Percentiles rank a stretch among this genome's conserved stretches.
Evolutionary conservation across 768 basidiomycete species (phyloP).

Genomic region (Pulveroboletus sp.): DNA sequence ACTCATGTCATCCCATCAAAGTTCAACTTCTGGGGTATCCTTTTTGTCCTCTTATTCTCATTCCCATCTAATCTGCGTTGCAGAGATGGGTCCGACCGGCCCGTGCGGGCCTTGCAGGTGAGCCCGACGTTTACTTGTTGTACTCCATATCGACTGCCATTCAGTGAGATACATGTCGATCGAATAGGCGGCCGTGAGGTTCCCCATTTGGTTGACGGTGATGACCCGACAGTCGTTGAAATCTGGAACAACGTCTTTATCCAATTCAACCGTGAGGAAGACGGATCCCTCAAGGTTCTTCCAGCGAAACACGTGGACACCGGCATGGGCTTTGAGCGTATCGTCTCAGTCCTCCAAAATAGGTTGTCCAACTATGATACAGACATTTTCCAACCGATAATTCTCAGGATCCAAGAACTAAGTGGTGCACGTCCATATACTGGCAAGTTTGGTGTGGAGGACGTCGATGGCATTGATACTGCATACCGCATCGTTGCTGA

Average conservation of each 20-base stretch:
- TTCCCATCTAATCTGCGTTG: slow-evolving; percentile 4
- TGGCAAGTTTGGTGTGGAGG: slow-evolving; percentile 94
- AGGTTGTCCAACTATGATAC: slow-evolving; percentile 97
- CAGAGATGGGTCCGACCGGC: slow-evolving; percentile 98
- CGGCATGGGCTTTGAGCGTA: slow-evolving; percentile 98
- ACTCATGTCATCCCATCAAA: slow-evolving; percentile 92
- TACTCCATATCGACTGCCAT: slow-evolving; percentile 1
- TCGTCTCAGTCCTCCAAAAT: slow-evolving; percentile 91
- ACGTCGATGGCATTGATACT: slow-evolving; percentile 91
- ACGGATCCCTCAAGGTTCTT: slow-evolving; percentile 71
- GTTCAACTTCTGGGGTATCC: slow-evolving; percentile 96
- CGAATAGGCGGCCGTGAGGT: slow-evolving; percentile 98
- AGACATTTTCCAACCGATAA: slow-evolving; percentile 89
- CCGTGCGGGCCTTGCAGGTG: slow-evolving; percentile 96
- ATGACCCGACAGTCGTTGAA: slow-evolving; percentile 95
- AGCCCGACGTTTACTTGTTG: slow-evolving; percentile 3
- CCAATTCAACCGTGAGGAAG: slow-evolving; percentile 94
- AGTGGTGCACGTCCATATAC: slow-evolving; percentile 84
- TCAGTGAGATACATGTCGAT: slow-evolving; percentile 93
- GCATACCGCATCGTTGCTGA: slow-evolving; percentile 97
- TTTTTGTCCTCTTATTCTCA: slow-evolving; percentile 17
- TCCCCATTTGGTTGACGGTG: slow-evolving; percentile 86
- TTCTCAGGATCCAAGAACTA: slow-evolving; percentile 78
- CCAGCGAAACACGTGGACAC: slow-evolving; percentile 97
- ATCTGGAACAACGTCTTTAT: slow-evolving; percentile 99